Percentiles rank a stretch among this genome's conserved stretches.
phyloP scores from a whole-genome alignment of 1,284 basidiomycete genomes.

The Melampsora americana region DNA sequence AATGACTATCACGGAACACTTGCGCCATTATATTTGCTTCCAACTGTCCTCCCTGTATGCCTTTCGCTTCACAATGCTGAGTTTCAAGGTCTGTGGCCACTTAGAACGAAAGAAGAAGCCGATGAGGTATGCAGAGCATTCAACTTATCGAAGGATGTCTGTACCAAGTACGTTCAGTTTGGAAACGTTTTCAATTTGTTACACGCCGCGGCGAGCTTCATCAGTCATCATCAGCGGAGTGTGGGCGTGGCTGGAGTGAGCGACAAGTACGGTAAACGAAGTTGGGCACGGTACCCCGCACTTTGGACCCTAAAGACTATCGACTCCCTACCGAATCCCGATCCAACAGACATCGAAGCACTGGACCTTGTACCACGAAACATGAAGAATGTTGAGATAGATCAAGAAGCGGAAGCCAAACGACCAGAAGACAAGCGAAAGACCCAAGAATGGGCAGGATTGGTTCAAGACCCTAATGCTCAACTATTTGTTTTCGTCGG shows the following conservation, averaged over 20 bases:
- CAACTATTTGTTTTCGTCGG: slow-evolving; percentile 92
- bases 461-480: slow-evolving; percentile 80
- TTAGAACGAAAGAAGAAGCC: slow-evolving; percentile 92
- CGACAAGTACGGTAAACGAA: slow-evolving; percentile 90
- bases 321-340: slow-evolving; percentile 86
- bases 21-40: slow-evolving; percentile 80
- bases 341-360: slow-evolving; percentile 76
- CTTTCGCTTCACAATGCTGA: slow-evolving; percentile 92
- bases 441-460: slow-evolving; percentile 87
- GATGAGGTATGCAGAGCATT: slow-evolving; percentile 94
- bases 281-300: slow-evolving; percentile 89
- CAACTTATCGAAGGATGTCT: slow-evolving; percentile 89
- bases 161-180: slow-evolving; percentile 91
- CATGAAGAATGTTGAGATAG: slow-evolving; percentile 71
- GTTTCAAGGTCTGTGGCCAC: slow-evolving; percentile 90
- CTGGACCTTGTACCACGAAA: slow-evolving; percentile 72
- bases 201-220: slow-evolving; percentile 84
- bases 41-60: slow-evolving; percentile 80
- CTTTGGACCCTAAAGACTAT: slow-evolving; percentile 91
- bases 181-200: slow-evolving; percentile 93
- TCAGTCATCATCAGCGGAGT: slow-evolving; percentile 84
- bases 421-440: slow-evolving; percentile 83
- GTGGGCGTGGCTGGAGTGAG: slow-evolving; percentile 90
- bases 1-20: slow-evolving; percentile 85
- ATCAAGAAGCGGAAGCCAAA: slow-evolving; percentile 75